Percentiles rank a stretch among this genome's conserved stretches.
Conservation (phyloP, 768 basidiomycete genomes). For the Podaxis mareebaensis region DNA sequence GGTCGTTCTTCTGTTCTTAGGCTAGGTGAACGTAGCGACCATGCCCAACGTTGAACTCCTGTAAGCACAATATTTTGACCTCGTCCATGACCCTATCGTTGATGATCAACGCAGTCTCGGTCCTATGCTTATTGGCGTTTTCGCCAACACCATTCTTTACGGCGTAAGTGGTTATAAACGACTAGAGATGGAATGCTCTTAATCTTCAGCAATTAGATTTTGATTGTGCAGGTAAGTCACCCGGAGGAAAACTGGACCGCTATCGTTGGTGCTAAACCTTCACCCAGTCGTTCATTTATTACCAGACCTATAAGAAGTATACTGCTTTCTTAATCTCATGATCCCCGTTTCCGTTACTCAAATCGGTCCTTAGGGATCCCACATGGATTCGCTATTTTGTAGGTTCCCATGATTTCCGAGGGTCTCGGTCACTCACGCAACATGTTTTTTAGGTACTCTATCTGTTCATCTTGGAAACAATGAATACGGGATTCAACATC, state of each 20-base stretch:
- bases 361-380: constrained; percentile 33
- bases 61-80: neutral
- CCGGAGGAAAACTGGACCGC: no score
- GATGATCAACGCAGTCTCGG: constrained; percentile 32
- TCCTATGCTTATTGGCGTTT: constrained; percentile 46
- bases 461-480: constrained; percentile 42
- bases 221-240: constrained; percentile 34
- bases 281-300: constrained; percentile 38
- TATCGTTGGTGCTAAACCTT: neutral
- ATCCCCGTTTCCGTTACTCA: neutral
- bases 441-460: constrained; percentile 35
- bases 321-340: constrained; percentile 2
- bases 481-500: constrained; percentile 45
- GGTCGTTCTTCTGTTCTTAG: neutral
- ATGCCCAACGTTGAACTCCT: constrained; percentile 11
- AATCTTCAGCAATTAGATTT: constrained; percentile 25
- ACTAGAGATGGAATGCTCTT: neutral
- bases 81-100: neutral
- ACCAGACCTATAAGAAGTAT: constrained; percentile 40
- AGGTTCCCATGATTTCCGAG: neutral
- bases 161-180: constrained; percentile 31
- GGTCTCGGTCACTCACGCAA: neutral
- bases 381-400: constrained; percentile 36
- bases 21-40: neutral
- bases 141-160: constrained; percentile 45